These are phyloP conservation scores for Picea glauca DNA, from an alignment of 75 land plant genomes.

Conservation along the genomic window DNA sequence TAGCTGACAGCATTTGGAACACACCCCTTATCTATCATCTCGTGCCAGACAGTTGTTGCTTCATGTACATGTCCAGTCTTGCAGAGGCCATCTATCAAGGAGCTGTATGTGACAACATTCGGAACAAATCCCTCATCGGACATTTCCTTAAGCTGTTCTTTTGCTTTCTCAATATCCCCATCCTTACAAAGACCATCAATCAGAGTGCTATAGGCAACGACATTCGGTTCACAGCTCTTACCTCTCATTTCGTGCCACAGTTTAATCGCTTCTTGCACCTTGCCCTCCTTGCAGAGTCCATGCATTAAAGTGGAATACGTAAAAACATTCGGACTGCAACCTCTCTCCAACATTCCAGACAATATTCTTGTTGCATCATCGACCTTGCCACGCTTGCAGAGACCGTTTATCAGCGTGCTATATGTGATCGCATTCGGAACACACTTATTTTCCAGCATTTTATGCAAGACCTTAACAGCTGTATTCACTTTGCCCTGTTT, in stretches of 20 bases:
- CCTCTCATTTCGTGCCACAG: constrained; percentile 45
- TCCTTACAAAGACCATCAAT: constrained; percentile 58
- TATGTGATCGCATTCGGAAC: constrained; percentile 62
- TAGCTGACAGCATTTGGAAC: constrained; percentile 40
- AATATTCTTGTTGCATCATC: constrained; percentile 44
- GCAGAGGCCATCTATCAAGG: constrained; percentile 55
- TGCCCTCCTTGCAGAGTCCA: constrained; percentile 54
- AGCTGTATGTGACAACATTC: constrained; percentile 58
- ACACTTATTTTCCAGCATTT: constrained; percentile 53
- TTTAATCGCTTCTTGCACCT: constrained; percentile 36
- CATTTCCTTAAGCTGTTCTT: constrained; percentile 44
- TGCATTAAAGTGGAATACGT: constrained; percentile 64
- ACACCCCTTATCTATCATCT: constrained; percentile 29
- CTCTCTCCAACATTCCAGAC: constrained; percentile 45
- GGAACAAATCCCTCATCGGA: constrained; percentile 36
- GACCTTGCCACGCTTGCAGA: constrained; percentile 51
- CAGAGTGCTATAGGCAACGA: constrained; percentile 47
- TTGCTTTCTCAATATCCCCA: constrained; percentile 42
- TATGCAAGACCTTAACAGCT: constrained; percentile 38
- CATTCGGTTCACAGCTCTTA: constrained; percentile 46
- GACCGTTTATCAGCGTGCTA: constrained; percentile 66
- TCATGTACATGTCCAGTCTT: constrained; percentile 34
- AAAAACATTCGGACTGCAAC: constrained; percentile 41
- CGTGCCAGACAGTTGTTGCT: constrained; percentile 48
- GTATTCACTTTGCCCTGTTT: constrained; percentile 45